These are phyloP conservation scores for Colletotrichum neosansevieriae DNA, from an alignment of 2,329 filamentous ascomycete species.

Conservation along the genomic window DNA sequence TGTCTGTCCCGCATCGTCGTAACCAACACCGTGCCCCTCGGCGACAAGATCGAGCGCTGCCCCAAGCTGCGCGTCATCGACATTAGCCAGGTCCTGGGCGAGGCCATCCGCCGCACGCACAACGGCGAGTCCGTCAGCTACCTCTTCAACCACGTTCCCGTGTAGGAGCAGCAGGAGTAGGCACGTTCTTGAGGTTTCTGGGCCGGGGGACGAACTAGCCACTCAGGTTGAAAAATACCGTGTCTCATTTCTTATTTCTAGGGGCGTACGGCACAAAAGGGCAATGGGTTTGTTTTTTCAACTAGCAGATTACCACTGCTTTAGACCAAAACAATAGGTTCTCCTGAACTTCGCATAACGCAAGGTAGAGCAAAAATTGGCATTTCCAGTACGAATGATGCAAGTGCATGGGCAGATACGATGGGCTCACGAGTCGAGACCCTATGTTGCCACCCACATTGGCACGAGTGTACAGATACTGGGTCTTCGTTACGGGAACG, in stretches of 20 bases:
- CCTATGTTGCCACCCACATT: too few species aligned
- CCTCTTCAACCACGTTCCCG: conserved; percentile 64
- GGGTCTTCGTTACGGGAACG: background rate
- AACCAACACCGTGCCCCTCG: conserved; percentile 75
- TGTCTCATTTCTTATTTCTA: background rate
- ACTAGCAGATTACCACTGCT: conserved; percentile 1
- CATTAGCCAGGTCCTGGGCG: conserved; percentile 85
- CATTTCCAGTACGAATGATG: background rate
- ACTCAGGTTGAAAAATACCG: conserved; percentile 10
- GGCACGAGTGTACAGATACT: too few species aligned
- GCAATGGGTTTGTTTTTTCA: conserved; percentile 13
- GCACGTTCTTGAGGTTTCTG: background rate
- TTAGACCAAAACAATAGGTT: background rate
- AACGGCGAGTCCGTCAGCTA: conserved; percentile 72
- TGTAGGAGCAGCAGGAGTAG: conserved; percentile 24
- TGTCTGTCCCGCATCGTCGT: conserved; percentile 84
- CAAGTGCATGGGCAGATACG: background rate
- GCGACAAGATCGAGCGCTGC: conserved; percentile 83
- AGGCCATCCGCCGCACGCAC: conserved; percentile 68
- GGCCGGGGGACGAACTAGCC: background rate
- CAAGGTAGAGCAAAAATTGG: background rate
- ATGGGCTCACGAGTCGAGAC: too few species aligned
- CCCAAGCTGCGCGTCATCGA: conserved; percentile 90
- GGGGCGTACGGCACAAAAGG: conserved; percentile 28
- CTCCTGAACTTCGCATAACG: background rate